Evolutionary conservation across 176 grass and related monocot species (phyloP).

Genomic region (Hordeum marinum): DNA sequence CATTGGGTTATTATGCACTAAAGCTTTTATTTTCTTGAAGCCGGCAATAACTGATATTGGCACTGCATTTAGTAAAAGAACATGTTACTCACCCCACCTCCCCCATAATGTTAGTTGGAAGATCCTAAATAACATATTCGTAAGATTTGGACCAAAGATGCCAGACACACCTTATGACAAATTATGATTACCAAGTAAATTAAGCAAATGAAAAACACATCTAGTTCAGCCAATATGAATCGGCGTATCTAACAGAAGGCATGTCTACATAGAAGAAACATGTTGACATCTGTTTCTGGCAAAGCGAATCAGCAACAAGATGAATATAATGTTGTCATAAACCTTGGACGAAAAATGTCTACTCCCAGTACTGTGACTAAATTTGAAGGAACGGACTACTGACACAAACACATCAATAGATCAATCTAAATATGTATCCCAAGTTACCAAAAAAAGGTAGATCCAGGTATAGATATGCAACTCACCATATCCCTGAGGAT

Average conservation of each 20-base stretch:
- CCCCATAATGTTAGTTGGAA: background rate
- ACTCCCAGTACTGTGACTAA: background rate
- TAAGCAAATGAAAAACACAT: background rate
- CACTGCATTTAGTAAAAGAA: constrained; percentile 43
- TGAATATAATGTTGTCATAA: background rate
- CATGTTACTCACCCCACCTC: background rate
- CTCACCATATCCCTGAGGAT: constrained; percentile 90
- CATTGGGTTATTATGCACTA: constrained; percentile 57
- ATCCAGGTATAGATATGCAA: constrained; percentile 27
- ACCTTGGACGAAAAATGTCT: background rate
- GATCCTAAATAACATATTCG: background rate
- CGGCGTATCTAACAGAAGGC: background rate
- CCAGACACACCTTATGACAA: background rate
- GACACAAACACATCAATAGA: background rate
- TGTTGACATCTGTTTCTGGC: background rate
- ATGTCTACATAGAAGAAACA: background rate
- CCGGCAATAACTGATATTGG: constrained; percentile 83
- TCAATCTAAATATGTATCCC: background rate
- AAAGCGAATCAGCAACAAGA: background rate
- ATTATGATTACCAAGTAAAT: background rate
- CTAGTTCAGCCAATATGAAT: background rate
- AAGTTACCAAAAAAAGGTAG: background rate
- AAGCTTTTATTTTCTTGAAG: constrained; percentile 98
- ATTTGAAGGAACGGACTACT: background rate
- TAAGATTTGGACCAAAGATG: background rate